A percentile compares a stretch with the other conserved stretches of the same genome.
These are phyloP conservation scores for Ustulina deusta DNA, from an alignment of 2,329 filamentous ascomycete species.

Conservation along the genomic window DNA sequence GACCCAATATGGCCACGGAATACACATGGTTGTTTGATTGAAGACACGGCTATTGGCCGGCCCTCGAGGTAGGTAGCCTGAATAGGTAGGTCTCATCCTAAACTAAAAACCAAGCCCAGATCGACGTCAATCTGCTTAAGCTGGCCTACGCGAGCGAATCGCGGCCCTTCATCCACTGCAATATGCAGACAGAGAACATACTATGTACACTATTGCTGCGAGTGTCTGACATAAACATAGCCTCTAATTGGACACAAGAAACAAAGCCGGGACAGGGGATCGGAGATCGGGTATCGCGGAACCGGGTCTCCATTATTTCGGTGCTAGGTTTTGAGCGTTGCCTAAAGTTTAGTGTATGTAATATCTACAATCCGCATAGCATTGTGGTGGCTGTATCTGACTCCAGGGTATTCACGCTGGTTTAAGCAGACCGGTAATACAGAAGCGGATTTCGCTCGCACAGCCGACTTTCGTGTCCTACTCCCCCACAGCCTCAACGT, in stretches of 20 bases:
- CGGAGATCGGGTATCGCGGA: constrained; percentile 19
- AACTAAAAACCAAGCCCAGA: constrained; percentile 8
- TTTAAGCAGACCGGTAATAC: constrained; percentile 4
- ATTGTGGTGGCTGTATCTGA: not conserved
- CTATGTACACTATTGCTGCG: too few relatives aligned
- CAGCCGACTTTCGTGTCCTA: constrained; percentile 22
- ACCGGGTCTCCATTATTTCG: constrained; percentile 8
- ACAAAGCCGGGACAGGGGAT: constrained; percentile 6
- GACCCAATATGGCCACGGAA: not conserved
- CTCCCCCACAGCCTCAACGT: constrained; percentile 22
- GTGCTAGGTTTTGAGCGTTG: constrained; percentile 17
- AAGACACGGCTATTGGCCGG: constrained; percentile 9
- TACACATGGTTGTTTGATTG: not conserved
- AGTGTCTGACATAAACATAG: constrained; percentile 27
- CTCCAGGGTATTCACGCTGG: not conserved
- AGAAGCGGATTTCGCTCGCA: constrained; percentile 29
- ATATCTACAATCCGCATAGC: not conserved
- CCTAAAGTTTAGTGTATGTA: constrained; percentile 9
- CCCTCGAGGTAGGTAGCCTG: constrained; percentile 3
- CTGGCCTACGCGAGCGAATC: constrained; percentile 12
- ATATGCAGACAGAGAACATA: not conserved
- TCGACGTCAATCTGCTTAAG: not conserved
- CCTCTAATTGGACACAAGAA: constrained; percentile 19
- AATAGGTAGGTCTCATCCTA: constrained; percentile 24
- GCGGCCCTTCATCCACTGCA: constrained; percentile 9